Base-by-base conservation (phyloP, 805 yeast species). In the Lipomyces lipofer region DNA sequence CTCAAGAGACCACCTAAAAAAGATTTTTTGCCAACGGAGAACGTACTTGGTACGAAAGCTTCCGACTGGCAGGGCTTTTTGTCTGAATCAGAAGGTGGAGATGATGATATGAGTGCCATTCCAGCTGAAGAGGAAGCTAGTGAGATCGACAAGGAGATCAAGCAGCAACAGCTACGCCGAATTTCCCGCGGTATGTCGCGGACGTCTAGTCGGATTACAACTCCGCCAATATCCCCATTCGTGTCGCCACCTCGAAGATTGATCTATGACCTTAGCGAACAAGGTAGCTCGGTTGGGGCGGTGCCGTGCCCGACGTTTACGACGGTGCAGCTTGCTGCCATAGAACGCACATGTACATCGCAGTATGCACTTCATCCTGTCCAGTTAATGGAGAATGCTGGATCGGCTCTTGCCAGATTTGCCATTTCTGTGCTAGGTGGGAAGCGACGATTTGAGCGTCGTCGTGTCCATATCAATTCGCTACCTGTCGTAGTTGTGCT, bases 381-480 rank as follows among this genome's bases (percentile, higher is more conserved):
- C 1, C 65, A 75, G 2, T 66, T 84, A 56, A 71, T 78, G 13
- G 97, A 89, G 67, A 81, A 81, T 49, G 82, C 88, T 33, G 88
- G 88, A 3, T 72, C 84, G 29, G 85, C 86, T 45, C 72, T 89
- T 25, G 78, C 86, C 1, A 77, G 74, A 33, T 71, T 86, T 48
- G 77, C 86, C 1, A 73, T 84, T 25, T 75, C 78, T 49, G 77
- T 82, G 17, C 73, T 90, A 19, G 90, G 95, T 10, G 95, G 95
- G 0, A 69, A 79, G 9, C 75, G 81, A 5, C 75, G 96, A 61
- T 74, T 88, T 52, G 77, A 82, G 35, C 73, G 77, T 27, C 72
- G 75, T n/a, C 86, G 86, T 67, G 88, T 84, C 65, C 87, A 87
- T 67, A 87, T 85, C 65, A 89, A 90, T 66, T 76, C 87, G 17